phyloP scores from a whole-genome alignment of 345 rosid species.

The Acer yangbiense region DNA sequence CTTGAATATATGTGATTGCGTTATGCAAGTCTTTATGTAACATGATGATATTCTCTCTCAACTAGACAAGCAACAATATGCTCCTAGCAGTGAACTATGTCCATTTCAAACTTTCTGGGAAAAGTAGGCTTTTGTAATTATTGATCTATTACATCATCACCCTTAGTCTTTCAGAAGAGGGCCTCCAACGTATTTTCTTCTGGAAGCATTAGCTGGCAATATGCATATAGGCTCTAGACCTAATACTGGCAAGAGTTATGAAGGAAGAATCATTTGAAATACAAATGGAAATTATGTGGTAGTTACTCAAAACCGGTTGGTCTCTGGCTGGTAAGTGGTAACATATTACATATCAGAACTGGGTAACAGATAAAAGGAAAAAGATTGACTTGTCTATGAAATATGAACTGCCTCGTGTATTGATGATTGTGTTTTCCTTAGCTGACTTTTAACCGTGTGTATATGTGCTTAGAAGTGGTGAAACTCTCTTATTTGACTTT shows the following conservation, averaged over 20 bases:
- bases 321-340: too few species aligned
- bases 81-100: neutral
- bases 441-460: neutral
- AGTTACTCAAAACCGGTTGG: too few species aligned
- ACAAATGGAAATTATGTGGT: too few species aligned
- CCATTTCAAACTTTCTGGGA: neutral
- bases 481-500: constrained; percentile 1
- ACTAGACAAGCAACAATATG: neutral
- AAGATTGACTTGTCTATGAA: too few species aligned
- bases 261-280: too few species aligned
- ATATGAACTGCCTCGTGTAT: too few species aligned
- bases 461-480: neutral
- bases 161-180: neutral
- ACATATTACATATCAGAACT: too few species aligned
- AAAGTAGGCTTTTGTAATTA: neutral
- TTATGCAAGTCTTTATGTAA: neutral
- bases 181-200: neutral
- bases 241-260: neutral
- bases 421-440: neutral
- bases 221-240: neutral
- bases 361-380: too few species aligned
- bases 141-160: neutral
- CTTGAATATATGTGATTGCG: neutral
- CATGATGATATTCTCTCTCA: neutral
- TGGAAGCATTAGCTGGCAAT: neutral